phyloP scores from a whole-genome alignment of 352 stramenopile genomes.

The Elongisporangium anandrum region DNA sequence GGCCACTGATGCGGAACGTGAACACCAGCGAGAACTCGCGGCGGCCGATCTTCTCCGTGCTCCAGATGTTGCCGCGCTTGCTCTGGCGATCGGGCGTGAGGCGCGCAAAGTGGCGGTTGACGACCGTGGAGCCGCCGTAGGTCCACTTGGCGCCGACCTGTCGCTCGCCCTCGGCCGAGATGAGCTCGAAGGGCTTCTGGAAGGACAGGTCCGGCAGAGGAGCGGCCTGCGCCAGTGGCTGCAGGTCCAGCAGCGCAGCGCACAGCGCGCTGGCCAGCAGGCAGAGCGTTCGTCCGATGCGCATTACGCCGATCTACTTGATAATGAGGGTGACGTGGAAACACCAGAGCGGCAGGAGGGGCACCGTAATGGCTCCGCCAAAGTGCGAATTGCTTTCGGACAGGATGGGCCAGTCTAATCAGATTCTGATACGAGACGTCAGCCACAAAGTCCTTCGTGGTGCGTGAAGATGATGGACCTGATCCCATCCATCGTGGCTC shows the following conservation, averaged over 20 bases:
- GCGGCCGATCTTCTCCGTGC: slow-evolving; percentile 48
- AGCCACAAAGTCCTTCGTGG: neutral
- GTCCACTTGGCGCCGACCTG: slow-evolving; percentile 51
- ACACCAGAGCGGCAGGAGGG: neutral
- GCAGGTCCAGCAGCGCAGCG: slow-evolving; percentile 10
- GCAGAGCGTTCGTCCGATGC: slow-evolving; percentile 5
- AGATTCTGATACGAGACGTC: neutral
- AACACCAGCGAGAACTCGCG: slow-evolving; percentile 74
- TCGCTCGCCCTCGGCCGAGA: slow-evolving; percentile 54
- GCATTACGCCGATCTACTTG: neutral
- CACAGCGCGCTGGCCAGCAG: slow-evolving; percentile 15
- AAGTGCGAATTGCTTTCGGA: neutral
- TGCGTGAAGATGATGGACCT: neutral
- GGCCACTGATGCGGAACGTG: slow-evolving; percentile 82
- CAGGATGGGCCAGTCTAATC: neutral
- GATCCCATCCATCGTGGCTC: neutral
- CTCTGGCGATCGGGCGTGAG: slow-evolving; percentile 78
- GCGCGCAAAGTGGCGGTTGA: slow-evolving; percentile 81
- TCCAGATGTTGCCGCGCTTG: slow-evolving; percentile 74
- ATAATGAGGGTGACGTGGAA: neutral
- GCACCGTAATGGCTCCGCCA: neutral
- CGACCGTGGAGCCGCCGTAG: slow-evolving; percentile 51
- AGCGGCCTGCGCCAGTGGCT: slow-evolving; percentile 21
- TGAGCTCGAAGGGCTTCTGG: slow-evolving; percentile 76
- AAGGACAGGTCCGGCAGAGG: slow-evolving; percentile 57